A percentile compares a stretch with the other conserved stretches of the same genome.
Conservation (phyloP, 257 asterid genomes). For the Petrea volubilis region DNA sequence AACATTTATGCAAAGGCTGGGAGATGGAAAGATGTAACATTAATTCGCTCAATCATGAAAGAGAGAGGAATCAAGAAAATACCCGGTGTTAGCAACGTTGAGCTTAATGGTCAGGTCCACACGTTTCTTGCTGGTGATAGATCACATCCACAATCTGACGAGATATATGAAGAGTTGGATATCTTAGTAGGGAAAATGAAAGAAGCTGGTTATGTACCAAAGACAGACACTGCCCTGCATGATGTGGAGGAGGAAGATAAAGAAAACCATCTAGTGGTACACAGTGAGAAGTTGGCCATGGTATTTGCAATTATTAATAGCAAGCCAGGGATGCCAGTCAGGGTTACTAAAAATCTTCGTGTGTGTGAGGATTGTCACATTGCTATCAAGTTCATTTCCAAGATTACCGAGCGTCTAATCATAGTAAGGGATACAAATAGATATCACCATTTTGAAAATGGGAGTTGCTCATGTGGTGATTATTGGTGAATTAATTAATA, state of each 20-base stretch:
- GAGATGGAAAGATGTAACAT: constrained; percentile 79
- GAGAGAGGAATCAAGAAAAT: constrained; percentile 70
- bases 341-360: constrained; percentile 81
- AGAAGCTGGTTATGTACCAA: constrained; percentile 80
- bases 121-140: constrained; percentile 88
- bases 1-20: constrained; percentile 87
- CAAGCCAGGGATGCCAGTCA: constrained; percentile 50
- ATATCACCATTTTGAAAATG: constrained; percentile 75
- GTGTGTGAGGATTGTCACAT: constrained; percentile 89
- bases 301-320: constrained; percentile 73
- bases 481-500: constrained; percentile 64
- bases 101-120: constrained; percentile 55
- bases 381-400: constrained; percentile 76
- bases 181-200: constrained; percentile 70
- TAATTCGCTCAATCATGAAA: constrained; percentile 67
- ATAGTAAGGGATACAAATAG: constrained; percentile 81
- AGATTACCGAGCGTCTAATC: constrained; percentile 62
- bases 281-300: constrained; percentile 88
- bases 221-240: constrained; percentile 68
- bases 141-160: constrained; percentile 53
- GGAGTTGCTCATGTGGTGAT: constrained; percentile 86
- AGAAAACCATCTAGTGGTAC: constrained; percentile 76
- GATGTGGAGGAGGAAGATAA: constrained; percentile 97
- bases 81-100: constrained; percentile 85
- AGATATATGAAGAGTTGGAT: constrained; percentile 73